phyloP scores from a whole-genome alignment of 345 rosid species.

The Salix udensis region DNA sequence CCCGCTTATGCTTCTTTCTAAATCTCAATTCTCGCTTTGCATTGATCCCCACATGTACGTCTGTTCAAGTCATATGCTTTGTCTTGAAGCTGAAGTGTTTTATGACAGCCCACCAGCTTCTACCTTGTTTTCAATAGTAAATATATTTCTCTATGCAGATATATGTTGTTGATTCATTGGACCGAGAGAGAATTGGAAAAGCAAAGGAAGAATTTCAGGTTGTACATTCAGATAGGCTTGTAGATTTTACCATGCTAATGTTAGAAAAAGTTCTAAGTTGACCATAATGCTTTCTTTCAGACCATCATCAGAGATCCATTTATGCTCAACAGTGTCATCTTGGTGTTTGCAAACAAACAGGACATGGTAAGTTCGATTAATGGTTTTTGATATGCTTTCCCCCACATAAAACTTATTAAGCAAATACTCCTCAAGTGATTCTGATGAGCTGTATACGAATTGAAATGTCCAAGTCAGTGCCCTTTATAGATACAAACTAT shows the following conservation, averaged over 20 bases:
- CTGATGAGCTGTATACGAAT: background rate
- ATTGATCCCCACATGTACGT: background rate
- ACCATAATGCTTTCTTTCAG: conserved; percentile 42
- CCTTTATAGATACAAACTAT: background rate
- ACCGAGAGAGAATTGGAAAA: conserved; percentile 86
- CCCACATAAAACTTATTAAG: background rate
- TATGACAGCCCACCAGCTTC: background rate
- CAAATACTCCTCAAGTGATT: background rate
- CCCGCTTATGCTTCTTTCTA: background rate
- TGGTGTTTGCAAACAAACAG: conserved; percentile 98
- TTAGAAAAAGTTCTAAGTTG: conserved; percentile 21
- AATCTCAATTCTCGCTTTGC: background rate
- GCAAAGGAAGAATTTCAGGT: conserved; percentile 98
- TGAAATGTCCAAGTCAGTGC: background rate
- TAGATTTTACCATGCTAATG: conserved; percentile 16
- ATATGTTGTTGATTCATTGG: conserved; percentile 97
- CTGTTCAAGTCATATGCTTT: background rate
- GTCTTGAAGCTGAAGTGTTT: background rate
- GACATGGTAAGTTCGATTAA: conserved; percentile 66
- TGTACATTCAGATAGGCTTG: conserved; percentile 21
- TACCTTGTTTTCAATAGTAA: background rate
- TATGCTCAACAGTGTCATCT: conserved; percentile 88
- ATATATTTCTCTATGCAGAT: conserved; percentile 47
- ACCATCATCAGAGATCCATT: conserved; percentile 90
- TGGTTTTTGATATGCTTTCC: background rate